Conservation (phyloP, 2,329 filamentous ascomycete species). For the Blumeriella jaapii region DNA sequence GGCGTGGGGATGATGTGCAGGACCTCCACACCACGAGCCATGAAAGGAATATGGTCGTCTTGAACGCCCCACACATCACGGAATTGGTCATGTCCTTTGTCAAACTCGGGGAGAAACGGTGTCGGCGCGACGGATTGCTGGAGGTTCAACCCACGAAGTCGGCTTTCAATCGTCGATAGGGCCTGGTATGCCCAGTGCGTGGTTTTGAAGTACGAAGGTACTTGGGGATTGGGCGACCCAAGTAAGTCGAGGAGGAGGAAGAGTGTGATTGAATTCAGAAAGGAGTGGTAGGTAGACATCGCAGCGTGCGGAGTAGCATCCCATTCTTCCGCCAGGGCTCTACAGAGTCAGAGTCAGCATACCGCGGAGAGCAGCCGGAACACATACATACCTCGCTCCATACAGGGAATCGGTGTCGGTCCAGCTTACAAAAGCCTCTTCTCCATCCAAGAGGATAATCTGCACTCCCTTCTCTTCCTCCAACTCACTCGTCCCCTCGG, state of each 20-base stretch:
- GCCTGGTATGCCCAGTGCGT: conserved; percentile 89
- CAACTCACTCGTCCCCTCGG: conserved; percentile 43
- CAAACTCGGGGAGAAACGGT: conserved; percentile 55
- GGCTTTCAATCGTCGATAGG: conserved; percentile 62
- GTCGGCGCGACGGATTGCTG: conserved; percentile 48
- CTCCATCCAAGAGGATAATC: conserved; percentile 81
- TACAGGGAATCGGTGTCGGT: conserved; percentile 75
- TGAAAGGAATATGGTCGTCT: conserved; percentile 90
- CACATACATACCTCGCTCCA: conserved; percentile 54
- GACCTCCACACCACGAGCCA: conserved; percentile 74
- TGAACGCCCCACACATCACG: conserved; percentile 43
- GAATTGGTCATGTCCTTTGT: conserved; percentile 41
- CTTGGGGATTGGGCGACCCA: conserved; percentile 52
- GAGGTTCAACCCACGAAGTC: conserved; percentile 54
- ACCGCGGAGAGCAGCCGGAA: not conserved
- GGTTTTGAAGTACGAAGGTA: conserved; percentile 79
- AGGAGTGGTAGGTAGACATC: conserved; percentile 62
- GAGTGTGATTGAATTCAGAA: conserved; percentile 68
- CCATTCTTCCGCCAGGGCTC: conserved; percentile 72
- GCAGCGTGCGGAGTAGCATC: conserved; percentile 57
- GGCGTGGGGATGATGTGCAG: conserved; percentile 78
- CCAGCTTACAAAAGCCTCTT: conserved; percentile 84
- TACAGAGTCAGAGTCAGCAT: conserved; percentile 25
- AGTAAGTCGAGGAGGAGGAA: conserved; percentile 90
- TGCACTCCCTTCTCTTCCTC: conserved; percentile 77